Evolutionary conservation across 129 eudicot genomes (phyloP).

Genomic region (Dittrichia graveolens): DNA sequence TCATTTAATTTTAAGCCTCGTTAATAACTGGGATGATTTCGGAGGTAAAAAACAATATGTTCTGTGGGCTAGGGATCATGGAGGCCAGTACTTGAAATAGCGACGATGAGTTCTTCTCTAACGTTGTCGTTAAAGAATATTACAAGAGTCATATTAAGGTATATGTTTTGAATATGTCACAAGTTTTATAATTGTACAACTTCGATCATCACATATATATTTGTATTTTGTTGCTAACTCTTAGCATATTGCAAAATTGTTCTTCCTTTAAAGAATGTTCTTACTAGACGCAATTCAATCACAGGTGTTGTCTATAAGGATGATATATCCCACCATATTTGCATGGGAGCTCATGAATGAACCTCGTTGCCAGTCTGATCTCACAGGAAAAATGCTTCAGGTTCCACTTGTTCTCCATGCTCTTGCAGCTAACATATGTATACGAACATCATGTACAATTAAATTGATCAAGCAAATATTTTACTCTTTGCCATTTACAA

Average conservation of each 20-base stretch:
- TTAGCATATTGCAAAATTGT: no score
- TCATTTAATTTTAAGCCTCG: constrained; percentile 39
- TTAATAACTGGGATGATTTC: constrained; percentile 50
- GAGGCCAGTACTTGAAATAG: constrained; percentile 36
- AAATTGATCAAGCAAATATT: no score
- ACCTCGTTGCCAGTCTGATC: constrained; percentile 59
- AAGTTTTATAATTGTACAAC: no score
- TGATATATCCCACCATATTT: constrained; percentile 57
- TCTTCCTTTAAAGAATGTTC: no score
- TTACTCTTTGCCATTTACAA: no score
- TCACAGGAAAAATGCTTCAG: constrained; percentile 51
- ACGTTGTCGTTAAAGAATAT: constrained; percentile 31
- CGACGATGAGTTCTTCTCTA: constrained; percentile 45
- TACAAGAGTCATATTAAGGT: constrained; percentile 48
- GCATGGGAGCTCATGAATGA: constrained; percentile 79
- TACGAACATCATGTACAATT: not conserved
- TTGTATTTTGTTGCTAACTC: no score
- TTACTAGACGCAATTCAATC: constrained; percentile 41
- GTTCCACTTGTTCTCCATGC: constrained; percentile 16
- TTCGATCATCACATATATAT: no score
- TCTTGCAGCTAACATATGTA: not conserved
- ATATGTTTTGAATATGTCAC: not conserved
- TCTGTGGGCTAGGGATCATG: constrained; percentile 46
- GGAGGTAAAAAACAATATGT: constrained; percentile 51
- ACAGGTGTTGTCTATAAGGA: constrained; percentile 53